Percentiles rank a stretch among this genome's conserved stretches.
phyloP scores from a whole-genome alignment of 768 basidiomycete genomes.

The Strobilomyces confusus region DNA sequence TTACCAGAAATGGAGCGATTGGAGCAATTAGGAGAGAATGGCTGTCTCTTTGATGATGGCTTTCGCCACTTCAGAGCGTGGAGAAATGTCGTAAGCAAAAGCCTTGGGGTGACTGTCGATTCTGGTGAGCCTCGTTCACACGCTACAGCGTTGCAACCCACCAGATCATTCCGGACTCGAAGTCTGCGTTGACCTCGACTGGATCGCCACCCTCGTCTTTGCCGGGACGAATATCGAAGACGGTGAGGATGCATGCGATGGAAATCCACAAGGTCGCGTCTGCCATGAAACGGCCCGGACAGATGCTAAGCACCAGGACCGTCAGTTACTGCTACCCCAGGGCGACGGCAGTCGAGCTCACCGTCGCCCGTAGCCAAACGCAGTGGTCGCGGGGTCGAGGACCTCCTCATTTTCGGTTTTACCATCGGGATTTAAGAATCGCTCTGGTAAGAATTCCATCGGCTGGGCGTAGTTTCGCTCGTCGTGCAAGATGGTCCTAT shows the following conservation, averaged over 20 bases:
- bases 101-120: slow-evolving; percentile 28
- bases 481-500: slow-evolving; percentile 39
- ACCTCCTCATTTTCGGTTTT: slow-evolving; percentile 27
- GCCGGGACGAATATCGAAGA: slow-evolving; percentile 24
- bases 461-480: slow-evolving; percentile 33
- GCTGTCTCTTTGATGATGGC: slow-evolving; percentile 28
- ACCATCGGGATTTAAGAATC: slow-evolving; percentile 38
- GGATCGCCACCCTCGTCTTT: slow-evolving; percentile 18
- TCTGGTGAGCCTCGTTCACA: background rate
- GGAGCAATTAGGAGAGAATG: slow-evolving; percentile 15
- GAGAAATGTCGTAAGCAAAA: slow-evolving; percentile 28
- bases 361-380: slow-evolving; percentile 38
- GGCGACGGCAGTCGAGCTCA: slow-evolving; percentile 1
- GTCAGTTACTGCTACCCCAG: background rate
- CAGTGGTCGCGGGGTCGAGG: slow-evolving; percentile 28
- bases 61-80: slow-evolving; percentile 28
- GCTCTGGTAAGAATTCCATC: slow-evolving; percentile 35
- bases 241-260: slow-evolving; percentile 29
- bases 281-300: slow-evolving; percentile 44
- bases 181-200: slow-evolving; percentile 20
- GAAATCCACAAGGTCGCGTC: slow-evolving; percentile 38
- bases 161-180: slow-evolving; percentile 31
- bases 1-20: background rate
- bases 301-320: slow-evolving; percentile 23
- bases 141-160: slow-evolving; percentile 7